Evolutionary conservation across 768 basidiomycete species (phyloP), one percentile per base, ranked within the genome.

Genomic region (Clitopilus passeckerianus): DNA sequence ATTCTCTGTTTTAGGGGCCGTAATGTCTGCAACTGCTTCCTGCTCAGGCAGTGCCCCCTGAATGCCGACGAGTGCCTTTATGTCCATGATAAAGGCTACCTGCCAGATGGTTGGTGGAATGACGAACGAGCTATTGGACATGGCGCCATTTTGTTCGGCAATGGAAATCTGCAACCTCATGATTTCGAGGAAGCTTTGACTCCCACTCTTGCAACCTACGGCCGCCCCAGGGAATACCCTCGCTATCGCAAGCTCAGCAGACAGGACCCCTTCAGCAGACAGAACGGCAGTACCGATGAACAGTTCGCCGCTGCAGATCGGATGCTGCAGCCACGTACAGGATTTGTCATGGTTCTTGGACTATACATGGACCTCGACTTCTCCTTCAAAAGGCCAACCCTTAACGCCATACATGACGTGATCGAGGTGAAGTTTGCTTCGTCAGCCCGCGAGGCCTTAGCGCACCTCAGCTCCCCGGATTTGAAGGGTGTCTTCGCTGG

Each of bases 71-170:
- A 70, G 64, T 86, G 83, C 62, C 73, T 74, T 6, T 85, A 85
- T 62, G 70, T 77, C 10, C 84, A 86, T 63, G 73, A 77, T 22
- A 77, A 72, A 56, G 68, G 68, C 5, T 78, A 75, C 57, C 75
- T 86, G 5, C 75, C 76, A 33, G 65, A 60, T 22, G 77, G 82
- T 0, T 84, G 82, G 82, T 85, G 82, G 82, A 37, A 60, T 34
- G 9, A 63, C 43, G 8, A 22, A 16, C 34, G 27, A 33, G 54
- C 27, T 12, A 54, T 33, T n/a, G 2, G 1, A 6, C 15, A 14
- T 14, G 54, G 15, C 15, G 2, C 5, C 4, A 30, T 12, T 15
- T 23, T 54, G 10, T 54, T 54, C 54, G 54, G 22, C 12, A 22
- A 33, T 27, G 54, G 54, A 4, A 23, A 54, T 4, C 34, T 54